Evolutionary conservation across 2,329 filamentous ascomycete species (phyloP), one percentile per base, ranked within the genome.

Genomic region (Teratosphaeria nubilosa): DNA sequence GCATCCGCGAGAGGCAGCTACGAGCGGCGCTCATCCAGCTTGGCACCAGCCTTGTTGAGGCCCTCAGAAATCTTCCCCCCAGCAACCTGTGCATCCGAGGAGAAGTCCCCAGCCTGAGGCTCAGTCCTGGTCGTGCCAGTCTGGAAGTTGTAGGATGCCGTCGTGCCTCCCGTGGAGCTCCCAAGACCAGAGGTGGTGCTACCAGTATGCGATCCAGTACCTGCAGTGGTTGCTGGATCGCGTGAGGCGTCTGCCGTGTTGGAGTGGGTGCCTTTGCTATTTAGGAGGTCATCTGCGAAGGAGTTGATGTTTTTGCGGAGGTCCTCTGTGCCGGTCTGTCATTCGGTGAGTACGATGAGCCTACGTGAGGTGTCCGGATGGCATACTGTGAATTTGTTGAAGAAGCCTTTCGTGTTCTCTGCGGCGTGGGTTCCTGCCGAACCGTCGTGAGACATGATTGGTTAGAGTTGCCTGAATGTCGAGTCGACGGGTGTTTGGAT

Each of bases 271-370:
- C 41, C 41, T 62, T 65, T 63, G 37, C 55, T 54, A 27, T 59
- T 59, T 1, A 63, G 34, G 5, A 69, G 55, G 31, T 65, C 63
- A 59, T 69, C 67, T 56, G 64, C 62, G 58, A 65, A 68, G 34
- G 58, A 55, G 59, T 69, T 69, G 59, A 68, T 60, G 60, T 69
- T 68, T 45, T 67, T 62, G 48, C 67, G 63, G 16, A 66, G 58
- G 51, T 56, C 58, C 54, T 69, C 67, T 31, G 62, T 59, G 27
- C 60, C 60, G 52, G 64, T 59, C 66, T 68, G 32, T 20, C 14
- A 16, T 14, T 54, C 14, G 41, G 31, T 50, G 22, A 7, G 41
- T 7, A 16, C 27, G 3, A 30, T 24, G 34, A 22, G 34, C 22
- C 51, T 52, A 6, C 41, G 25, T 34, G 20, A 16, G 30, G 1